Evolutionary conservation across 2,329 filamentous ascomycete species (phyloP).

Genomic region (Emmonsiellopsis sp.): DNA sequence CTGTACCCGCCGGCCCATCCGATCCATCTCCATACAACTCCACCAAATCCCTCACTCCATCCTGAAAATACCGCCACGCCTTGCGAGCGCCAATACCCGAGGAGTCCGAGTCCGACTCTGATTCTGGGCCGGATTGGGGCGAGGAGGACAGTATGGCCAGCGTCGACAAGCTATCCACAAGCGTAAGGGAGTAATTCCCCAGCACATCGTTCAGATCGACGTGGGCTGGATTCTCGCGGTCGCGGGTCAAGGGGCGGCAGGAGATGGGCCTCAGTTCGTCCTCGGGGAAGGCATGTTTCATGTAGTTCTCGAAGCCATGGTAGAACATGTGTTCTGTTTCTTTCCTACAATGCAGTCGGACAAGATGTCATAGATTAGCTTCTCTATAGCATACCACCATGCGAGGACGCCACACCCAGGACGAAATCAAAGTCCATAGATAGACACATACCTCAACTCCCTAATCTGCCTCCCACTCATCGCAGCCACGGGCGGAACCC

Average conservation of each 20-base stretch:
- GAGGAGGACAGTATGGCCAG: conserved; percentile 83
- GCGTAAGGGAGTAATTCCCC: conserved; percentile 90
- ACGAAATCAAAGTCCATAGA: background rate
- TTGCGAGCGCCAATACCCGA: conserved; percentile 29
- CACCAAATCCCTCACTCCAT: conserved; percentile 66
- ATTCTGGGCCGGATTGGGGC: conserved; percentile 39
- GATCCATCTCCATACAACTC: conserved; percentile 80
- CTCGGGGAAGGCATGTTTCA: conserved; percentile 86
- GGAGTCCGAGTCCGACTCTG: background rate
- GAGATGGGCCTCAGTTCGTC: conserved; percentile 86
- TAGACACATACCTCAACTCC: conserved; percentile 24
- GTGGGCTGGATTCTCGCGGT: conserved; percentile 66
- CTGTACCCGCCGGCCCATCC: conserved; percentile 56
- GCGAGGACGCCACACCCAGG: too few relatives aligned
- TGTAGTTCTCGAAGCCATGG: conserved; percentile 93
- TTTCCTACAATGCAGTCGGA: conserved; percentile 19
- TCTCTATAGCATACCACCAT: background rate
- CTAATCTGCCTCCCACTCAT: conserved; percentile 28
- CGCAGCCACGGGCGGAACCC: conserved; percentile 23
- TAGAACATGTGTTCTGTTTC: conserved; percentile 70
- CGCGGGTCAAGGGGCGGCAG: conserved; percentile 74
- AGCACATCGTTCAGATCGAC: conserved; percentile 90
- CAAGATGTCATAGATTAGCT: background rate
- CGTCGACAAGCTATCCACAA: conserved; percentile 91
- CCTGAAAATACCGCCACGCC: conserved; percentile 66